Evolutionary conservation across 2,329 filamentous ascomycete species (phyloP).

Genomic region (Aspergillus texensis): DNA sequence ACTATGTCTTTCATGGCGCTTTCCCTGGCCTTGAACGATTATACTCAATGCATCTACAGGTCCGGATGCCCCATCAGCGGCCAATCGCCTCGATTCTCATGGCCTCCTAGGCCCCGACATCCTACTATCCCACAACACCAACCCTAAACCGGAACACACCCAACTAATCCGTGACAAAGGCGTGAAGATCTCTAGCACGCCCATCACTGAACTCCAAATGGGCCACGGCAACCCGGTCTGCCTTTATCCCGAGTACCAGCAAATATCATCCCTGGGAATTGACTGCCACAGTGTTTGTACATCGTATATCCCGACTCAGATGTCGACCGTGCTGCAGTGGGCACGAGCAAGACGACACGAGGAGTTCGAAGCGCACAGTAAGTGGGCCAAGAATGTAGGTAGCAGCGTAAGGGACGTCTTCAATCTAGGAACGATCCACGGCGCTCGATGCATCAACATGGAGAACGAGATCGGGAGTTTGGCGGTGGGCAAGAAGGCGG

Average conservation of each 20-base stretch:
- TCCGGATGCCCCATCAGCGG: not conserved
- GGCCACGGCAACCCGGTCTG: slow-evolving; percentile 29
- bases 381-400: slow-evolving; percentile 16
- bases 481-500: slow-evolving; percentile 31
- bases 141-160: slow-evolving; percentile 18
- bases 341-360: slow-evolving; percentile 24
- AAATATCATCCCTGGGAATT: slow-evolving; percentile 29
- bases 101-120: slow-evolving; percentile 23
- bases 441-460: slow-evolving; percentile 30
- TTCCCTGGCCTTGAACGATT: not conserved
- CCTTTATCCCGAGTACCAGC: slow-evolving; percentile 23
- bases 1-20: not conserved
- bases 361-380: slow-evolving; percentile 11
- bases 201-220: slow-evolving; percentile 37
- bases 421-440: slow-evolving; percentile 33
- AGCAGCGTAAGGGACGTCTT: slow-evolving; percentile 28
- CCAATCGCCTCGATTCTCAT: slow-evolving; percentile 16
- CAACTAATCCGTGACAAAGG: slow-evolving; percentile 18
- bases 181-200: slow-evolving; percentile 29
- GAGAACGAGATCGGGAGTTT: slow-evolving; percentile 30
- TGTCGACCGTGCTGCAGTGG: slow-evolving; percentile 29
- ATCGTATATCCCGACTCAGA: slow-evolving; percentile 29
- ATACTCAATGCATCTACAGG: not conserved
- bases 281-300: slow-evolving; percentile 37
- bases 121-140: slow-evolving; percentile 29